A percentile compares a stretch with the other conserved stretches of the same genome.
These are phyloP conservation scores for Echinochloa phyllopogon DNA, from an alignment of 176 grass and related monocot genomes.

Conservation along the genomic window DNA sequence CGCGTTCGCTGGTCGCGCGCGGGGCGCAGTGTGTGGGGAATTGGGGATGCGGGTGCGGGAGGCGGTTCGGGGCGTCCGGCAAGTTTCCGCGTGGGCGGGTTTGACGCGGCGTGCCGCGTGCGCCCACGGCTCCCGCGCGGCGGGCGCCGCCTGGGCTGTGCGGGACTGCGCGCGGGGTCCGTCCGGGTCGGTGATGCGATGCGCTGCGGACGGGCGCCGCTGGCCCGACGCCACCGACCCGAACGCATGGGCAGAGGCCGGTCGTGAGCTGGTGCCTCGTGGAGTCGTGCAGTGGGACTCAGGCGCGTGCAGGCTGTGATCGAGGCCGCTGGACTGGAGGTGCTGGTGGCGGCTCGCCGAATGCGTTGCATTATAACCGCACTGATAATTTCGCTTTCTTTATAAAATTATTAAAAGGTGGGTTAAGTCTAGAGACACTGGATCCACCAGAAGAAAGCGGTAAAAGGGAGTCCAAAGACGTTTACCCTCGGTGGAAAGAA, in stretches of 20 bases:
- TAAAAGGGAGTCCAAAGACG: not conserved
- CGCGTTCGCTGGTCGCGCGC: not conserved
- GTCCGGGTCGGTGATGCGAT: not conserved
- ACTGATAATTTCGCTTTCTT: not conserved
- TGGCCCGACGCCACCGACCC: constrained; percentile 18
- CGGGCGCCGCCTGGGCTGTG: not conserved
- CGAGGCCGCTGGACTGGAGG: no score
- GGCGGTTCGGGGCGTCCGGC: not conserved
- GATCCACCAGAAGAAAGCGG: not conserved
- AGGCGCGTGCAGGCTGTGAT: not conserved
- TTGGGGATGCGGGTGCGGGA: no score
- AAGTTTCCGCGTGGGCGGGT: not conserved
- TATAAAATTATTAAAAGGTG: no score
- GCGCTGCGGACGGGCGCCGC: not conserved
- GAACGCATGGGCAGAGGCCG: no score
- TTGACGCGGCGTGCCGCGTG: not conserved
- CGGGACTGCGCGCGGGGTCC: no score
- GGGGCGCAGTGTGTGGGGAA: no score
- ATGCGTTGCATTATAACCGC: not conserved
- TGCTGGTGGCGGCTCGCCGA: not conserved
- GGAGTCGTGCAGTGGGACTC: no score
- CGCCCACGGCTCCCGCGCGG: not conserved
- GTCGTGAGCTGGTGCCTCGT: not conserved
- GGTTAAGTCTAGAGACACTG: no score
- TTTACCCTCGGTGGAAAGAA: no score